Percentiles rank a stretch among this genome's conserved stretches.
phyloP scores from a whole-genome alignment of 768 basidiomycete genomes.

The Lactifluus subvellereus region DNA sequence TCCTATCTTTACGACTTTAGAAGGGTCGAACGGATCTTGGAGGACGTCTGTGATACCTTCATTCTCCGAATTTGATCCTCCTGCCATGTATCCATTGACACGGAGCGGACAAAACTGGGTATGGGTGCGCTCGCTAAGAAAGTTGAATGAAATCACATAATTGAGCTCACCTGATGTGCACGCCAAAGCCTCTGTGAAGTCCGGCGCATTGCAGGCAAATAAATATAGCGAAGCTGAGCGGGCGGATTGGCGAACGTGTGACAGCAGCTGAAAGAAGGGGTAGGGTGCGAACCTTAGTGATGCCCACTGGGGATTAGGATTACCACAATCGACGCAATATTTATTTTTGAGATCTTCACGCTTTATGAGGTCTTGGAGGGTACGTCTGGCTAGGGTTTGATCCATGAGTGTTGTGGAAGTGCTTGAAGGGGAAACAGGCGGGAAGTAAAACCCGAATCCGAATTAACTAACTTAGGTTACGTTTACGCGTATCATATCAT shows the following conservation, averaged over 20 bases:
- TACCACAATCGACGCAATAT: constrained; percentile 73
- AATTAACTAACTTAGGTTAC: neutral
- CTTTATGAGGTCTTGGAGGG: constrained; percentile 68
- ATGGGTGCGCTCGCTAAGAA: constrained; percentile 22
- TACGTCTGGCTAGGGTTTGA: constrained; percentile 61
- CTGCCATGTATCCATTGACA: constrained; percentile 97
- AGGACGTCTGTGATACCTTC: constrained; percentile 50
- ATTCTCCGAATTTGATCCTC: constrained; percentile 83
- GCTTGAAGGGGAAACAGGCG: neutral
- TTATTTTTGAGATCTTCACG: constrained; percentile 71
- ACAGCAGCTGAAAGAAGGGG: neutral
- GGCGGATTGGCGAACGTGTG: constrained; percentile 1
- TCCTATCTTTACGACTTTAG: constrained; percentile 51
- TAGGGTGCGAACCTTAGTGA: constrained; percentile 51
- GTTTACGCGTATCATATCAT: neutral
- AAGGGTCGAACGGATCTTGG: constrained; percentile 2
- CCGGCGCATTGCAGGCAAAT: constrained; percentile 89
- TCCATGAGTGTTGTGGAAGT: constrained; percentile 34
- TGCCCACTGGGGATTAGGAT: constrained; percentile 97
- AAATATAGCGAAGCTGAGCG: constrained; percentile 71
- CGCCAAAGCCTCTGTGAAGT: constrained; percentile 84
- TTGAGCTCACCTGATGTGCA: constrained; percentile 70
- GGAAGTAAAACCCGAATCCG: no score
- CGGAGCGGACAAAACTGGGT: constrained; percentile 78
- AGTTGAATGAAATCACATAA: neutral